These are phyloP conservation scores for Sporodiniella umbellata DNA, from an alignment of 371 early-diverging fungal genomes.

Conservation along the genomic window DNA sequence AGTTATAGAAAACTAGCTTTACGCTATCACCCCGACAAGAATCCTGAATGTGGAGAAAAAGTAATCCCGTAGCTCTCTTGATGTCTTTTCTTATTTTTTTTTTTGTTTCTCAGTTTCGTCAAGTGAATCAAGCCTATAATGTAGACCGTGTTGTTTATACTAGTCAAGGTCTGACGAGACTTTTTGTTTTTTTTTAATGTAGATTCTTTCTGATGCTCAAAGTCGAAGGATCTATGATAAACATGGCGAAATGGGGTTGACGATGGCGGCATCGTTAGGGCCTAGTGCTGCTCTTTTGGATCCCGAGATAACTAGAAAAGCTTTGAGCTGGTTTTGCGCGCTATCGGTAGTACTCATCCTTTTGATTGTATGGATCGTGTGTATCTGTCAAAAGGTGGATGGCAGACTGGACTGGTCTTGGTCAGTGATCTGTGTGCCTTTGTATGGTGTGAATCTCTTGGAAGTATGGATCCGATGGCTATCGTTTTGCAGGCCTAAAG, in stretches of 20 bases:
- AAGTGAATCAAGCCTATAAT: constrained; percentile 81
- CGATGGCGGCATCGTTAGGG: constrained; percentile 71
- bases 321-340: constrained; percentile 61
- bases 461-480: constrained; percentile 36
- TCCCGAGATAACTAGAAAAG: constrained; percentile 69
- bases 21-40: constrained; percentile 81
- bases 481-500: constrained; percentile 13
- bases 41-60: constrained; percentile 51
- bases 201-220: constrained; percentile 62
- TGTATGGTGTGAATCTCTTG: constrained; percentile 67
- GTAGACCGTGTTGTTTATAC: constrained; percentile 26
- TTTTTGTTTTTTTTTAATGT: too few relatives aligned
- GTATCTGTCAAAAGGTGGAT: constrained; percentile 77
- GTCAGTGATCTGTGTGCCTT: constrained; percentile 72
- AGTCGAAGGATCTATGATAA: constrained; percentile 80
- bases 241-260: constrained; percentile 83
- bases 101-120: constrained; percentile 56
- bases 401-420: constrained; percentile 64
- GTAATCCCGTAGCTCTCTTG: constrained; percentile 20
- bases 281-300: constrained; percentile 69
- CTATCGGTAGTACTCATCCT: constrained; percentile 56
- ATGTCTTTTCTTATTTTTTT: not conserved
- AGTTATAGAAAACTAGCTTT: constrained; percentile 59
- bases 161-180: too few relatives aligned
- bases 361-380: constrained; percentile 72